Conservation (phyloP, 2,329 filamentous ascomycete genomes). For the Cladorrhinum sp. region DNA sequence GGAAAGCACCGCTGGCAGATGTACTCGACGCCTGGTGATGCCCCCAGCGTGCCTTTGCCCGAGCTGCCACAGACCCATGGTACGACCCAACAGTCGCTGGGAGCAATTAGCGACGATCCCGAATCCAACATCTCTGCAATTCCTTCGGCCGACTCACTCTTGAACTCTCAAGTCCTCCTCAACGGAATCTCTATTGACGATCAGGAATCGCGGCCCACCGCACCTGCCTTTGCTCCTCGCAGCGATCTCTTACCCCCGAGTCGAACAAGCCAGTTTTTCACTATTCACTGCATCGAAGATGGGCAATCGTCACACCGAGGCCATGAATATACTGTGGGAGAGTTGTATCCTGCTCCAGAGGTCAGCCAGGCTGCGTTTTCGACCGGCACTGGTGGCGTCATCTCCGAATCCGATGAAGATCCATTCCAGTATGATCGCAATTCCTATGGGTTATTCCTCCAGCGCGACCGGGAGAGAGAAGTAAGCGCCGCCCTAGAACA, state of each 20-base stretch:
- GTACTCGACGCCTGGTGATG: neutral
- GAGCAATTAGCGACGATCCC: neutral
- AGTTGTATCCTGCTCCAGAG: slow-evolving; percentile 7
- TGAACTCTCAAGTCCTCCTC: slow-evolving; percentile 8
- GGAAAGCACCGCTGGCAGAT: slow-evolving; percentile 6
- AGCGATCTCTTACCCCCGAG: neutral
- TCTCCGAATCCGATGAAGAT: slow-evolving; percentile 37
- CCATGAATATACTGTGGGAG: slow-evolving; percentile 1
- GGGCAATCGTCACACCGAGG: neutral
- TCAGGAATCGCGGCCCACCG: neutral
- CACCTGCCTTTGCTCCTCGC: neutral
- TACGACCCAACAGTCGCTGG: neutral
- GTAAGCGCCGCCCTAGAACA: slow-evolving; percentile 40
- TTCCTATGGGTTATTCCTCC: slow-evolving; percentile 38
- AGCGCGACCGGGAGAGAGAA: slow-evolving; percentile 41
- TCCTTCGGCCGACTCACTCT: slow-evolving; percentile 1
- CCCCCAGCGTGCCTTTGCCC: slow-evolving; percentile 9
- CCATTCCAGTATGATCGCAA: slow-evolving; percentile 47
- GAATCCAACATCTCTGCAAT: neutral
- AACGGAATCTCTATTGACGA: neutral
- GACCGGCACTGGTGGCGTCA: slow-evolving; percentile 28
- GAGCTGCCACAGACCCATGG: neutral
- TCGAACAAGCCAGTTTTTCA: neutral
- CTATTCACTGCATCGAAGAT: neutral
- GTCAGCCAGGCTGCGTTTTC: slow-evolving; percentile 29